Conservation (phyloP, 768 basidiomycete genomes). For the Mycena alexandri region DNA sequence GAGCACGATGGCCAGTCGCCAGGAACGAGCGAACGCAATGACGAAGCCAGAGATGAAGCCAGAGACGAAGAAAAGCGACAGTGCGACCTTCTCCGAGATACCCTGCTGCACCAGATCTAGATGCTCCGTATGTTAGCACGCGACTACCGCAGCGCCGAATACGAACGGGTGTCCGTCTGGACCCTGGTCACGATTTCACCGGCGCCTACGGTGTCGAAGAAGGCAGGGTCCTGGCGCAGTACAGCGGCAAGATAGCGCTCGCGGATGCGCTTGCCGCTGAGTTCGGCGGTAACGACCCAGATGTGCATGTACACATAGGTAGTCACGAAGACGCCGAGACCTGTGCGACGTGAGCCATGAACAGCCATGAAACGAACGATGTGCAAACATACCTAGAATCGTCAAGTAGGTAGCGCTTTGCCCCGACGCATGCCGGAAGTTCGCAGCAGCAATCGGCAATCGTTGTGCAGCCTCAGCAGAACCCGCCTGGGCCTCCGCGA, state of each 20-base stretch:
- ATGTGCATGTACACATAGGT: constrained; percentile 80
- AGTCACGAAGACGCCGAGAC: constrained; percentile 74
- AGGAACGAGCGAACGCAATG: constrained; percentile 75
- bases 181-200: constrained; percentile 96
- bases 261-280: constrained; percentile 85
- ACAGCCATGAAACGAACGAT: neutral
- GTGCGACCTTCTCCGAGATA: constrained; percentile 90
- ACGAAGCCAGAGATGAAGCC: constrained; percentile 87
- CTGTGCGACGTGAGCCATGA: neutral
- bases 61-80: constrained; percentile 70
- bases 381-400: constrained; percentile 66
- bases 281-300: constrained; percentile 84
- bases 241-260: constrained; percentile 84
- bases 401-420: constrained; percentile 73
- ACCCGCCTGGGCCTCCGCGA: constrained; percentile 44
- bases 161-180: constrained; percentile 85
- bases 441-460: constrained; percentile 53
- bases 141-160: neutral
- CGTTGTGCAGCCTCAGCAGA: constrained; percentile 40
- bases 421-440: constrained; percentile 67
- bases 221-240: constrained; percentile 89
- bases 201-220: constrained; percentile 92
- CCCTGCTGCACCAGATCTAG: constrained; percentile 90
- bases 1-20: constrained; percentile 88
- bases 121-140: constrained; percentile 12